Conservation (phyloP, 495 filamentous ascomycete species). For the Penicillium cinerascens region DNA sequence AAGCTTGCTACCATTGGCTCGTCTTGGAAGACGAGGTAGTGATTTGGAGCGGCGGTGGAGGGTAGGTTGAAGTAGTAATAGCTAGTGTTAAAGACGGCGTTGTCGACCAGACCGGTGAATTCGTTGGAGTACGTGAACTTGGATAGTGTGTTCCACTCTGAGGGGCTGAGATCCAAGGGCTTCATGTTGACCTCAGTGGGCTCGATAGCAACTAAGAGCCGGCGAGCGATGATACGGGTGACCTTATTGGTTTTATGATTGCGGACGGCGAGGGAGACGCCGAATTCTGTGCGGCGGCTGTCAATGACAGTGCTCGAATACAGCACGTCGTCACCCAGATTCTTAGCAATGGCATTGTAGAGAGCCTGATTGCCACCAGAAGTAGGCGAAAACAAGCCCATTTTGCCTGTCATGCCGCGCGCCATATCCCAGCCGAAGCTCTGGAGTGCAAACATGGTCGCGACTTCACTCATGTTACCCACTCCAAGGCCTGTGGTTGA, state of each 20-base stretch:
- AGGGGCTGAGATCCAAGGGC: constrained; percentile 28
- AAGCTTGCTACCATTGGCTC: constrained; percentile 33
- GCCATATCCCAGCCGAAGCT: constrained; percentile 38
- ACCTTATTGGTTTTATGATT: constrained; percentile 25
- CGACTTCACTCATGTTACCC: constrained; percentile 34
- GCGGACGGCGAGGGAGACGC: constrained; percentile 30
- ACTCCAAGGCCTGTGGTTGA: constrained; percentile 31
- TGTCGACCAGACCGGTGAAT: constrained; percentile 35
- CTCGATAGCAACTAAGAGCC: constrained; percentile 36
- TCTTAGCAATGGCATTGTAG: constrained; percentile 33
- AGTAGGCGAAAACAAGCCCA: constrained; percentile 24
- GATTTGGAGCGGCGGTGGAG: constrained; percentile 26
- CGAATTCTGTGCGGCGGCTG: constrained; percentile 19
- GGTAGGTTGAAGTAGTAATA: constrained; percentile 27
- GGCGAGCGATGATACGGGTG: constrained; percentile 31
- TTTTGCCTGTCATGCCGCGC: constrained; percentile 23
- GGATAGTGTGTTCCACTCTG: constrained; percentile 27
- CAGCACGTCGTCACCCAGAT: constrained; percentile 34
- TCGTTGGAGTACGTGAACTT: constrained; percentile 32
- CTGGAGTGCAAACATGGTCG: constrained; percentile 41
- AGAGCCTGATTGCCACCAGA: constrained; percentile 39
- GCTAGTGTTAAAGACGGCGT: constrained; percentile 18
- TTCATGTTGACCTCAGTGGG: constrained; percentile 29
- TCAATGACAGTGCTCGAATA: constrained; percentile 31
- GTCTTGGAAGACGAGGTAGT: constrained; percentile 29